Evolutionary conservation across 208 protist genomes (phyloP).

Genomic region (Acanthamoeba divionensis): DNA sequence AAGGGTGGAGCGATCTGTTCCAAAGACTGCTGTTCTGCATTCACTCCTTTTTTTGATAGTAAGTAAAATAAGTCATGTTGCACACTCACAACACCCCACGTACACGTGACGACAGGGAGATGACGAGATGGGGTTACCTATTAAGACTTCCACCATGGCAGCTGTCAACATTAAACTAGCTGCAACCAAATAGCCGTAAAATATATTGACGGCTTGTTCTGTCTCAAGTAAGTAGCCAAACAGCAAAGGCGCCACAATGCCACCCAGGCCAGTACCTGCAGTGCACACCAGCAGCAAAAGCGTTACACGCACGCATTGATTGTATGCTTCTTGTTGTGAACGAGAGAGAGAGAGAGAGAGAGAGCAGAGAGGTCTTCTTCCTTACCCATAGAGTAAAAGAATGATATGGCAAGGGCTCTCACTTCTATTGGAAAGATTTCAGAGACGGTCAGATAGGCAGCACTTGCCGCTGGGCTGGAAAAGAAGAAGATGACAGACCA

Average conservation of each 20-base stretch:
- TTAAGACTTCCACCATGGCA: conserved; percentile 1
- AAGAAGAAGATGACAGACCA: conserved; percentile 59
- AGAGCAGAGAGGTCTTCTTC: background rate
- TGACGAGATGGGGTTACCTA: background rate
- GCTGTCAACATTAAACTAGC: conserved; percentile 24
- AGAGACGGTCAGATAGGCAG: conserved; percentile 46
- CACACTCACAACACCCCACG: no score
- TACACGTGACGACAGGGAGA: no score
- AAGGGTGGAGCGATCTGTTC: no score
- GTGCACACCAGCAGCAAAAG: background rate
- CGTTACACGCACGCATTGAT: background rate
- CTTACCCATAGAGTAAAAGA: conserved; percentile 53
- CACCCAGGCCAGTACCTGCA: background rate
- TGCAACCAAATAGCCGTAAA: conserved; percentile 30
- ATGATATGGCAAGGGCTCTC: conserved; percentile 18
- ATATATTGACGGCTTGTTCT: background rate
- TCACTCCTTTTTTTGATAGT: no score
- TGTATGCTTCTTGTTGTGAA: background rate
- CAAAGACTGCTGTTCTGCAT: no score
- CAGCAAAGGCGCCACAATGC: background rate
- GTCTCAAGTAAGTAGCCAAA: conserved; percentile 24
- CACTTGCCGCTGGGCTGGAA: background rate
- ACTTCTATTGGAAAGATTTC: conserved; percentile 49
- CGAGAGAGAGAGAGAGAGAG: background rate
- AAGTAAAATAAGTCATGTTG: no score